phyloP scores from a whole-genome alignment of 2,329 filamentous ascomycete species.

The Colletotrichum shisoi region DNA sequence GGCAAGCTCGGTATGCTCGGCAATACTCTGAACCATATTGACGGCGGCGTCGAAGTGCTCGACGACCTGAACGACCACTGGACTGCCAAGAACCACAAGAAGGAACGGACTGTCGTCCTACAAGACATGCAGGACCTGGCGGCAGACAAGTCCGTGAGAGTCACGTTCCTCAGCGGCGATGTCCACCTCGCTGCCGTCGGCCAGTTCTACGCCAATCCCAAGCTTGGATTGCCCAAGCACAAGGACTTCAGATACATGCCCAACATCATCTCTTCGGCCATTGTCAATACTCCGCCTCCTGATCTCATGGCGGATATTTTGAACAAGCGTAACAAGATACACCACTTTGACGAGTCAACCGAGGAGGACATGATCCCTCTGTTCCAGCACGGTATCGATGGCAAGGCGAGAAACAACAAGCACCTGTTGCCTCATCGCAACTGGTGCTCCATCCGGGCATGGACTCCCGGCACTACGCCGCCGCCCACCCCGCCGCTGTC shows the following conservation, averaged over 20 bases:
- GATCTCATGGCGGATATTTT: slow-evolving; percentile 89
- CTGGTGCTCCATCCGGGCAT: slow-evolving; percentile 92
- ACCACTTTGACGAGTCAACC: slow-evolving; percentile 76
- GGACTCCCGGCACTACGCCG: slow-evolving; percentile 79
- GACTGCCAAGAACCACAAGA: slow-evolving; percentile 94
- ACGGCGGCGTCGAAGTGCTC: slow-evolving; percentile 88
- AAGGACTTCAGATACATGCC: slow-evolving; percentile 96
- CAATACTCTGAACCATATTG: slow-evolving; percentile 84
- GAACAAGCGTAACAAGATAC: slow-evolving; percentile 88
- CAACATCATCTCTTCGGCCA: slow-evolving; percentile 92
- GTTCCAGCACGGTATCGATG: slow-evolving; percentile 88
- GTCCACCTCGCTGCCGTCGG: slow-evolving; percentile 92
- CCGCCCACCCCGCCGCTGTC: slow-evolving; percentile 69
- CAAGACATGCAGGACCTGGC: slow-evolving; percentile 93
- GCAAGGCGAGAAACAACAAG: slow-evolving; percentile 89
- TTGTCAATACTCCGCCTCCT: slow-evolving; percentile 89
- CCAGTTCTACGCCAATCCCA: slow-evolving; percentile 93
- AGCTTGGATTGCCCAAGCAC: slow-evolving; percentile 80
- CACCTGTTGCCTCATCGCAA: slow-evolving; percentile 87
- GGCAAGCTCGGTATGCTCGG: slow-evolving; percentile 83
- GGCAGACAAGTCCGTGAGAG: slow-evolving; percentile 86
- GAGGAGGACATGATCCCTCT: slow-evolving; percentile 97
- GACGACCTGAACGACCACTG: slow-evolving; percentile 96
- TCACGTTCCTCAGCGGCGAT: slow-evolving; percentile 92
- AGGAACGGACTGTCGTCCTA: slow-evolving; percentile 84